A percentile compares a stretch with the other conserved stretches of the same genome.
Conservation (phyloP, 2,329 filamentous ascomycete species). For the Aureobasidium sp. region DNA sequence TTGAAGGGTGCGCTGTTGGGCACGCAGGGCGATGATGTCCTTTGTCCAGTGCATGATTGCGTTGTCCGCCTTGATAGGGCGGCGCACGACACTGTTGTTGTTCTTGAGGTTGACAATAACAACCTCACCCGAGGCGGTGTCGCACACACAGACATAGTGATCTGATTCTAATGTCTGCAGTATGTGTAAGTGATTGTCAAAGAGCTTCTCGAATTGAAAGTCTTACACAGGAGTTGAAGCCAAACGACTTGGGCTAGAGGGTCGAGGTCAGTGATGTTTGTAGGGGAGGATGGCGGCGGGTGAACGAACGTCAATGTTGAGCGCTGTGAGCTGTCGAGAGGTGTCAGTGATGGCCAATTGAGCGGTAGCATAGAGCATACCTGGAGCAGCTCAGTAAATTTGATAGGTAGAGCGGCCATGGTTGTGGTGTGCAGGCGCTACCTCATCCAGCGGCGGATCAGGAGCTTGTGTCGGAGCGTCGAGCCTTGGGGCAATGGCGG, state of each 20-base stretch:
- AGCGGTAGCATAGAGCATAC: conserved; percentile 35
- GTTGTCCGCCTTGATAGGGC: conserved; percentile 98
- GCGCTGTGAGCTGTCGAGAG: conserved; percentile 35
- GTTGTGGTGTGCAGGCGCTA: conserved; percentile 22
- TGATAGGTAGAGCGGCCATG: conserved; percentile 74
- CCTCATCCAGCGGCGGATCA: conserved; percentile 19
- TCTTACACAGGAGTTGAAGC: conserved; percentile 81
- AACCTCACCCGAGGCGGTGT: conserved; percentile 79
- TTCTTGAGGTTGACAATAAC: conserved; percentile 98
- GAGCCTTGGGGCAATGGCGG: conserved; percentile 9
- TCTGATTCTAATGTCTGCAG: conserved; percentile 93
- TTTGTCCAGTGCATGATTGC: conserved; percentile 98
- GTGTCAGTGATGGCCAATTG: conserved; percentile 30
- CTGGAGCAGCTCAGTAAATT: conserved; percentile 87
- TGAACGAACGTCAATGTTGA: conserved; percentile 42
- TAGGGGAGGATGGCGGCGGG: background rate
- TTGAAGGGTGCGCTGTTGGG: conserved; percentile 87
- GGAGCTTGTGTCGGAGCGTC: conserved; percentile 6
- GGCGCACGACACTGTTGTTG: conserved; percentile 86
- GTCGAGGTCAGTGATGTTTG: conserved; percentile 12
- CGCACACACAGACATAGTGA: conserved; percentile 88
- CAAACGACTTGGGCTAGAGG: conserved; percentile 60
- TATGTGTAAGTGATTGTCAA: conserved; percentile 15
- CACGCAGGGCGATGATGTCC: conserved; percentile 94
- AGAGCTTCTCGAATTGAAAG: conserved; percentile 18